Conservation (phyloP, 768 basidiomycete genomes). For the Suillus lakei region DNA sequence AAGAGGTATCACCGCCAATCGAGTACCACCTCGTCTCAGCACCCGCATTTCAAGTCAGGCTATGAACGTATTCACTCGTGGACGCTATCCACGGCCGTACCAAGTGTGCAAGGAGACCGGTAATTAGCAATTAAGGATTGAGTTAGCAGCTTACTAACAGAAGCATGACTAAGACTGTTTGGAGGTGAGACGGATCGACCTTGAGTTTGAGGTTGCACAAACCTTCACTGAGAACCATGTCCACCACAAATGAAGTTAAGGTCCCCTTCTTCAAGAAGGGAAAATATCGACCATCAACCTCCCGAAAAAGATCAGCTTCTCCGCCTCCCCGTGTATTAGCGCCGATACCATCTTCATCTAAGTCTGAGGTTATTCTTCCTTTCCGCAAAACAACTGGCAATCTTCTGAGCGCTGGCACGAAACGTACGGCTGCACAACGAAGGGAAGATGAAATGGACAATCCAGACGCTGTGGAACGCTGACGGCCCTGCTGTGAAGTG, state of each 20-base stretch:
- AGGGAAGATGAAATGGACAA: constrained; percentile 55
- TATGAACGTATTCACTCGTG: background rate
- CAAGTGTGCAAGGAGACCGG: constrained; percentile 19
- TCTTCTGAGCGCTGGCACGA: constrained; percentile 79
- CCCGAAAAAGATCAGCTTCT: constrained; percentile 75
- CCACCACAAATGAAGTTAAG: constrained; percentile 42
- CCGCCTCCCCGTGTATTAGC: constrained; percentile 39
- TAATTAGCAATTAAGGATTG: constrained; percentile 10
- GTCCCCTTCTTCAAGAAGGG: constrained; percentile 93
- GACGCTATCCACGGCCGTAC: background rate
- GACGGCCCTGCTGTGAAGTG: constrained; percentile 72
- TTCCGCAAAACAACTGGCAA: constrained; percentile 68
- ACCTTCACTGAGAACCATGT: constrained; percentile 28
- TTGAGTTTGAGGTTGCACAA: too few species aligned
- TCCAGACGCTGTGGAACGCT: constrained; percentile 57
- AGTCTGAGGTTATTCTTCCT: constrained; percentile 80
- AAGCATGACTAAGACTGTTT: constrained; percentile 12
- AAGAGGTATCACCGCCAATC: background rate
- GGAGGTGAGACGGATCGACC: background rate
- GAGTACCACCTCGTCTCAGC: background rate
- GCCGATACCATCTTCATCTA: constrained; percentile 38
- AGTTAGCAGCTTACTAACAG: background rate
- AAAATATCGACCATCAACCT: constrained; percentile 74
- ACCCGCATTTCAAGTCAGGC: background rate
- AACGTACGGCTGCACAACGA: constrained; percentile 58